Evolutionary conservation across 2,329 filamentous ascomycete genomes (phyloP).

Genomic region (Polychaeton citri): DNA sequence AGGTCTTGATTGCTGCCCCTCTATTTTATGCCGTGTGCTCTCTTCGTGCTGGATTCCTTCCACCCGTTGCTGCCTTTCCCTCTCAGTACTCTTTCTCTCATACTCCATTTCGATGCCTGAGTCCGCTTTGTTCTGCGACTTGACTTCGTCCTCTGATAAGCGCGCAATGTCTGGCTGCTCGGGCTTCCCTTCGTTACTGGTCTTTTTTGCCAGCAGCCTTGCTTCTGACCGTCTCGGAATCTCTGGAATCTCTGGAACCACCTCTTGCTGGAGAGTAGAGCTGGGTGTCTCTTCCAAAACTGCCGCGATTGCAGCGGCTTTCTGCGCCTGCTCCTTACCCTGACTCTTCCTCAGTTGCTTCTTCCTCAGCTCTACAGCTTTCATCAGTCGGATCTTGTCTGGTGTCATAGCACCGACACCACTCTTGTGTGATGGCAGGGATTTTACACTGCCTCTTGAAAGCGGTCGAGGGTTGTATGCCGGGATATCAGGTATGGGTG

Average conservation of each 20-base stretch:
- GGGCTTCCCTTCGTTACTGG: not conserved
- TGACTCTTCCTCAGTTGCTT: constrained; percentile 47
- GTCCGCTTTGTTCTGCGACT: constrained; percentile 32
- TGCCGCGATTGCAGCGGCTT: not conserved
- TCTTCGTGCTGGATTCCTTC: not conserved
- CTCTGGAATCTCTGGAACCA: not conserved
- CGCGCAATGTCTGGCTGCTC: not conserved
- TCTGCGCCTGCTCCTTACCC: constrained; percentile 4
- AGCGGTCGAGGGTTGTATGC: constrained; percentile 20
- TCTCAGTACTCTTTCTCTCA: not conserved
- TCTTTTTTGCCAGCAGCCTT: not conserved
- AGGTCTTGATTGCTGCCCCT: too few relatives aligned
- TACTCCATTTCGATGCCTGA: constrained; percentile 42
- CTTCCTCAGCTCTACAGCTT: constrained; percentile 80
- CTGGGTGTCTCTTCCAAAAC: not conserved
- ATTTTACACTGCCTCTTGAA: constrained; percentile 25
- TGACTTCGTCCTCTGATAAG: constrained; percentile 7
- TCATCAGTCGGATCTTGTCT: constrained; percentile 87
- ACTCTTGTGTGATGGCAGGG: constrained; percentile 28
- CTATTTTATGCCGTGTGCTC: too few relatives aligned
- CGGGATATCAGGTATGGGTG: constrained; percentile 22
- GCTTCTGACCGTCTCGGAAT: not conserved
- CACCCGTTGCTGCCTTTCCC: not conserved
- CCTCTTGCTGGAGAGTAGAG: not conserved
- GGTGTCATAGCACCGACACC: constrained; percentile 47